Base-by-base conservation (phyloP, 768 basidiomycete genomes). In the Mycena leptocephala region DNA sequence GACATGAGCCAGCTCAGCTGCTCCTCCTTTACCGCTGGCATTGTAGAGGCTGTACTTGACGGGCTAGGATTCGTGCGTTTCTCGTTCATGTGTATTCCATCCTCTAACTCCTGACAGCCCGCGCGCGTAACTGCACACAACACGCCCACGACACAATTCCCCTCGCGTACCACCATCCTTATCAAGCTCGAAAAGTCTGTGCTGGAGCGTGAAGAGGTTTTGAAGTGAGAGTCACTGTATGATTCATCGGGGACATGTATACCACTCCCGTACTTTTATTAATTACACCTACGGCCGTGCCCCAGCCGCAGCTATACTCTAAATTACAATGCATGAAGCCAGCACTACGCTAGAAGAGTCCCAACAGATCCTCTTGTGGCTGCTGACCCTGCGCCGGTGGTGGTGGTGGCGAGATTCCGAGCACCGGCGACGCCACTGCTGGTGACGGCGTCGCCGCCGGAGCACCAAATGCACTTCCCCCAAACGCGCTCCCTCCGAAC, bases 11-110 rank as follows among this genome's bases (percentile, higher is more conserved):
- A 95, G 80, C 89, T 99, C 46, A 97, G 95, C 80, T 99, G 97
- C 82, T 98, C 97, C n/a, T 99, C 98, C 3, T 95, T 98, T 82
- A 96, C 97, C 0, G 98, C 98, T 14, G 98, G 98, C 1, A 93
- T 99, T 62, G 98, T 99, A 16, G 98, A 99, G 85, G 98, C 97
- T 14, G 96, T 98, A 20, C 88, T 99, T 77, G 97, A 99, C 82
- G 97, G 97, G 1, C 88, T 98, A 30, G 96, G 96, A 73, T 97
- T 99, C 80, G 97, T 98, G 82, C 81, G 96, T 92, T n/a, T 59
- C 18, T 22, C 69, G 11, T 59, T 43, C 61, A 16, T 3, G 22
- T 58, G 32, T 53, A 7, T 61, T 39, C 20, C 28, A 24, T 74
- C 77, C 61, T 33, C 51, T 76, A 9, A 62, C 79, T 55, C 76